Evolutionary conservation across 2,329 filamentous ascomycete genomes (phyloP).

Genomic region (Diaporthe aspalathi): DNA sequence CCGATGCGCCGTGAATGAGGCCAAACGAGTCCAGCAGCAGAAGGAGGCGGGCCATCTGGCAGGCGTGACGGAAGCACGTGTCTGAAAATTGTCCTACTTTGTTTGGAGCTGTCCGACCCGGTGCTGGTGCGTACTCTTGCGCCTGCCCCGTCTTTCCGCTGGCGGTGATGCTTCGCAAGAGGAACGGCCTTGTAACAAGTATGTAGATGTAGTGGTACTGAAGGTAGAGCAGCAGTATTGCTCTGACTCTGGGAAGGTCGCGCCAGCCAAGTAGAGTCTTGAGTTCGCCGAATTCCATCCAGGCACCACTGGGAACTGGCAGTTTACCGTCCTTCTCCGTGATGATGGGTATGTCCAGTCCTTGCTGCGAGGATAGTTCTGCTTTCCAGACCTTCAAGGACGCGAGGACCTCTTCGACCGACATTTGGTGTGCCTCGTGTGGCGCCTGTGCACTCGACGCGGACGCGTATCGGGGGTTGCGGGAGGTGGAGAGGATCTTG

Average conservation of each 20-base stretch:
- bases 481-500: conserved; percentile 44
- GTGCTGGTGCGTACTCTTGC: not conserved
- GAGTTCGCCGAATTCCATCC: conserved; percentile 46
- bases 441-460: conserved; percentile 8
- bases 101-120: conserved; percentile 27
- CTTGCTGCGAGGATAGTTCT: conserved; percentile 40
- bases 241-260: conserved; percentile 44
- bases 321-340: conserved; percentile 37
- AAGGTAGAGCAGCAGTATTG: conserved; percentile 47
- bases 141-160: not conserved
- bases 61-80: conserved; percentile 47
- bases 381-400: conserved; percentile 45
- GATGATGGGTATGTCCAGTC: conserved; percentile 43
- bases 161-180: not conserved
- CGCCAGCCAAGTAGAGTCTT: conserved; percentile 46
- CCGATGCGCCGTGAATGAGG: conserved; percentile 49
- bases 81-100: conserved; percentile 30
- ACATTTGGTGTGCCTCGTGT: conserved; percentile 38
- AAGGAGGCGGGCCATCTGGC: conserved; percentile 47
- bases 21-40: conserved; percentile 49
- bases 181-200: conserved; percentile 47
- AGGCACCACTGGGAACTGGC: conserved; percentile 29
- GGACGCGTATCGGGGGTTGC: conserved; percentile 38
- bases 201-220: conserved; percentile 50
- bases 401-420: conserved; percentile 40